Evolutionary conservation across 306 rosid species (phyloP), one percentile per base, ranked within the genome.

Genomic region (Vigna trinervia): DNA sequence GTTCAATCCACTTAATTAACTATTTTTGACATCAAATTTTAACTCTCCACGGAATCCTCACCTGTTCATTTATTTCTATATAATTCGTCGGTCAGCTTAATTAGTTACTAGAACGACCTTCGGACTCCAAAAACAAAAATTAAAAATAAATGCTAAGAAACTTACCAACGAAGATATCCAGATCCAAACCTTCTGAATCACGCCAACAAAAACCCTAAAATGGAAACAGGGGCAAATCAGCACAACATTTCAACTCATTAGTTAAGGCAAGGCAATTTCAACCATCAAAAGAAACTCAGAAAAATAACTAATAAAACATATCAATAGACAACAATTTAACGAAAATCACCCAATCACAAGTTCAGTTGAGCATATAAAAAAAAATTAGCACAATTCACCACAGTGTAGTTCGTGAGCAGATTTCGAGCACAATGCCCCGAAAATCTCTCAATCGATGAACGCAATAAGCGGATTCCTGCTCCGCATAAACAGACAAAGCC

Each of bases 141-240:
- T 13, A 75, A 76, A 41, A 41, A 41, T 0, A 41, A 71, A 53
- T 63, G 14, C 38, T 0, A 15, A 65, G 65, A 71, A 13, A 6
- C 79, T 47, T 71, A 78, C 66, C 73, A 66, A 64, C 47, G 26
- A 83, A 53, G 34, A 46, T 71, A 23, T 76, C 61, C 81, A 52
- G 88, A 85, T 85, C 88, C 67, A 84, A 32, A 47, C 66, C 52
- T 75, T 61, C 39, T 8, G 57, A 80, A 73, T 56, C 56, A 76
- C 43, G 63, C 38, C 41, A 69, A 17, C 14, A 62, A 54, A 83
- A 72, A 66, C 61, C 81, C 72, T 68, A 68, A 61, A 72, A 66
- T 45, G 8, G 17, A 22, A 64, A 53, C 38, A 54, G 54, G 46
- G 26, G 43, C 65, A 73, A 67, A 51, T 77, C 36, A 22, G 54